These are phyloP conservation scores for Dactylella cylindrospora DNA, from an alignment of 2,329 filamentous ascomycete species.

Conservation along the genomic window DNA sequence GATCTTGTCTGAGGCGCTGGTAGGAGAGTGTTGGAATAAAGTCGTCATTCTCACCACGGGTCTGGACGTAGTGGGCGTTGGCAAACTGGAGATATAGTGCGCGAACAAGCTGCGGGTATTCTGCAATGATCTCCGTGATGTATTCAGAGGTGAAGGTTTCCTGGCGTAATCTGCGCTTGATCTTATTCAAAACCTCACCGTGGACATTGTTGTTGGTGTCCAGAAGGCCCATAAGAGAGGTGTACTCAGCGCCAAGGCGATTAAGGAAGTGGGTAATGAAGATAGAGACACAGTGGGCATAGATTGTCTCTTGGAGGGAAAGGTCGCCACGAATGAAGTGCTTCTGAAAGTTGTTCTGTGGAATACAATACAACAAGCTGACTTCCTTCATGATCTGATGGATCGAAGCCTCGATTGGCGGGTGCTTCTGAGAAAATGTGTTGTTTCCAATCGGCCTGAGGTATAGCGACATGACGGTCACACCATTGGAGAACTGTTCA, in stretches of 20 bases:
- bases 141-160: slow-evolving; percentile 99
- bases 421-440: slow-evolving; percentile 59
- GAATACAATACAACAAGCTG: slow-evolving; percentile 94
- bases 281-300: slow-evolving; percentile 95
- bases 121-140: slow-evolving; percentile 93
- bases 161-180: slow-evolving; percentile 90
- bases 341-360: slow-evolving; percentile 91
- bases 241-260: slow-evolving; percentile 83
- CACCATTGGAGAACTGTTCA: slow-evolving; percentile 97
- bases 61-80: slow-evolving; percentile 75
- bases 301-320: slow-evolving; percentile 94
- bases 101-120: slow-evolving; percentile 83
- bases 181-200: slow-evolving; percentile 82
- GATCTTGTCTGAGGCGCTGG: slow-evolving; percentile 65
- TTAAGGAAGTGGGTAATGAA: slow-evolving; percentile 98
- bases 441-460: slow-evolving; percentile 69
- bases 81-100: slow-evolving; percentile 90
- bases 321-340: slow-evolving; percentile 83
- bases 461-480: slow-evolving; percentile 95
- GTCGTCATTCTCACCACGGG: slow-evolving; percentile 65
- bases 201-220: slow-evolving; percentile 80
- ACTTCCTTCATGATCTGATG: slow-evolving; percentile 99
- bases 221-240: slow-evolving; percentile 76
- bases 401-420: slow-evolving; percentile 89
- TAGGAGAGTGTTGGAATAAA: slow-evolving; percentile 71